Evolutionary conservation across 371 early-diverging fungal genomes (phyloP), one percentile per base, ranked within the genome.

Genomic region (Phascolomyces articulosus): DNA sequence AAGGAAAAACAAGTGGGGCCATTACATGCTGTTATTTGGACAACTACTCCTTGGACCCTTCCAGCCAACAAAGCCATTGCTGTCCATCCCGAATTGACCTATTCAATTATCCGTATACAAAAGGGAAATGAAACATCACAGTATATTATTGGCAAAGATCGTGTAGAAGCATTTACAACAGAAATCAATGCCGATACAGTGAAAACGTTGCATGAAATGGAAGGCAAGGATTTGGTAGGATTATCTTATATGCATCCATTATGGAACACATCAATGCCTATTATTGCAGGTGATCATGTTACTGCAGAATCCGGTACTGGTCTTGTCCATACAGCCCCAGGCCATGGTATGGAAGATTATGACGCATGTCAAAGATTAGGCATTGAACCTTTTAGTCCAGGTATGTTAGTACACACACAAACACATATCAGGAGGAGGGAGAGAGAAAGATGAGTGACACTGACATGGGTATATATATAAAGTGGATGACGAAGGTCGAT

Each of bases 41-140:
- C 98, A 1, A 98, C 98, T 0, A 98, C 98, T 0, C 98, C 98
- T 0, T 97, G 97, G 97, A 97, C 97, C 1, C 72, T 97, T 7
- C 96, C 96, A 0, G 90, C 96, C 23, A 97, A 97, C 74, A 77
- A 82, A 41, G 96, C 93, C 8, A 84, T 96, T 29, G 85, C 91
- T 2, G 90, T 97, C 3, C 86, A 95, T 63, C 87, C 87, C 10
- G 85, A 88, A 0, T 69, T 96, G 29, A 74, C 70, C 2, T 98
- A 98, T 68, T 83, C 80, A 0, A 53, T 93, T 0, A 82, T 91
- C 26, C 60, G 75, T 31, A 63, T 75, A 38, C 57, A 49, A 21
- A 40, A 48, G 20, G 62, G 70, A 0, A 54, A 64, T 2, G 61
- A 67, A 2, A 28, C 68, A 20, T 63, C 64, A 0, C 64, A 63